These are phyloP conservation scores for Neurospora tetraspora DNA, from an alignment of 495 filamentous ascomycete genomes.

Conservation along the genomic window DNA sequence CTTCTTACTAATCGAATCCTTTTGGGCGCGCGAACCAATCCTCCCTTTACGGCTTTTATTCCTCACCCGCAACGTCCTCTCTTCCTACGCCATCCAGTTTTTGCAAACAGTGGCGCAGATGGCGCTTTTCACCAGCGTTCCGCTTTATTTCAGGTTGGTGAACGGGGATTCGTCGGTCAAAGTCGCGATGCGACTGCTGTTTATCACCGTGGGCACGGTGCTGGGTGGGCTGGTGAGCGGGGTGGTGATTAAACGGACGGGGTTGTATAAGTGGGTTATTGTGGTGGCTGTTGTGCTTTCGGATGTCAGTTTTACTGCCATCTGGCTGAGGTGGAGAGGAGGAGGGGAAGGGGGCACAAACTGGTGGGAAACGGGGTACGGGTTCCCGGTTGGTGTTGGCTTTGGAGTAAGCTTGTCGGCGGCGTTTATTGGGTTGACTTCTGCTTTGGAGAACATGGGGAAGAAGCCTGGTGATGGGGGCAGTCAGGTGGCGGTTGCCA, in stretches of 20 bases:
- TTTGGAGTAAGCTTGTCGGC: conserved; percentile 13
- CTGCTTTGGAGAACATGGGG: background rate
- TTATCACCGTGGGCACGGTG: conserved; percentile 6
- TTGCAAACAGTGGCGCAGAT: conserved; percentile 8
- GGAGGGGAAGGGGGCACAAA: background rate
- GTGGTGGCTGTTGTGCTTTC: background rate
- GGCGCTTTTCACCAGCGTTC: conserved; percentile 4
- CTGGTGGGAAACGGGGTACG: conserved; percentile 7
- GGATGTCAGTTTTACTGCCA: conserved; percentile 2
- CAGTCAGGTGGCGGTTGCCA: conserved; percentile 1
- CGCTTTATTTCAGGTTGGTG: conserved; percentile 7
- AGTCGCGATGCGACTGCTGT: background rate
- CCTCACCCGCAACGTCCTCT: background rate
- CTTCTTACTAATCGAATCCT: conserved; percentile 2
- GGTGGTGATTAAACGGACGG: conserved; percentile 6
- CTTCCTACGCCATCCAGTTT: conserved; percentile 7
- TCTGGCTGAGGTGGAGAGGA: conserved; percentile 4
- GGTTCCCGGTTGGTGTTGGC: conserved; percentile 8
- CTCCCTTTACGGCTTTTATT: background rate
- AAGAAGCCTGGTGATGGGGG: background rate
- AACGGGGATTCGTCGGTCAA: background rate
- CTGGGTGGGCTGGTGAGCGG: conserved; percentile 5
- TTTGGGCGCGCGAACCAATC: conserved; percentile 8
- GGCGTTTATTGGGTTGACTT: conserved; percentile 8
- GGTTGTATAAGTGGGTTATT: conserved; percentile 4